These are phyloP conservation scores for Myxozyma vanderwaltii DNA, from an alignment of 805 yeast species.

Conservation along the genomic window DNA sequence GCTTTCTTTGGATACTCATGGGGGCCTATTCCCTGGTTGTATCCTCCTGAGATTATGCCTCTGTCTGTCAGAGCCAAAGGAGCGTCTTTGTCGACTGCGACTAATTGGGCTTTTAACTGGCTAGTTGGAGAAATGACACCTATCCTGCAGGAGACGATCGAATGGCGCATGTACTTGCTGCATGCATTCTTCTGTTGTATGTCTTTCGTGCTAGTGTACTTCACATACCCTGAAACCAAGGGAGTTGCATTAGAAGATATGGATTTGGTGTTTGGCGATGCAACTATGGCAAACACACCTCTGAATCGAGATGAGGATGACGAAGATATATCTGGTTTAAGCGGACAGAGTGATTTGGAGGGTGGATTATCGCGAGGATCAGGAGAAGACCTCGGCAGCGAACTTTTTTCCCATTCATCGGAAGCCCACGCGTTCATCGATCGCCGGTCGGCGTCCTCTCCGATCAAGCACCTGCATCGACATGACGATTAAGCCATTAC, in stretches of 20 bases:
- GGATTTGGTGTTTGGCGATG: conserved; percentile 84
- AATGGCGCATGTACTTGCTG: conserved; percentile 78
- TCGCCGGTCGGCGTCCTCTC: conserved; percentile 5
- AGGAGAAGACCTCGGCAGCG: neutral
- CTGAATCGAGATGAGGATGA: conserved; percentile 32
- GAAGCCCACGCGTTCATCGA: conserved; percentile 28
- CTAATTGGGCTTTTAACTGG: conserved; percentile 92
- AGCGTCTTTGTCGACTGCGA: conserved; percentile 85
- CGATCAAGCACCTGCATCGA: neutral
- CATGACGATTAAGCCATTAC: conserved; percentile 6
- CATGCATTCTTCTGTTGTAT: conserved; percentile 77
- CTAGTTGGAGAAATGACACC: conserved; percentile 93
- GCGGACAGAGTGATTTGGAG: neutral
- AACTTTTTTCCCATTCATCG: conserved; percentile 3
- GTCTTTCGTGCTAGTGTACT: conserved; percentile 72
- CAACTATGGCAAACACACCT: conserved; percentile 41
- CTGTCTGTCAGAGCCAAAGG: conserved; percentile 84
- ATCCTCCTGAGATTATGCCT: conserved; percentile 57
- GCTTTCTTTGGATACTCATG: conserved; percentile 84
- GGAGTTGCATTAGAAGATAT: conserved; percentile 87
- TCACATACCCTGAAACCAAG: conserved; percentile 84
- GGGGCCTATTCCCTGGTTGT: conserved; percentile 53
- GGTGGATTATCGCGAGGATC: neutral
- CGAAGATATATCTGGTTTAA: neutral
- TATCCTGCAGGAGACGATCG: conserved; percentile 69